Evolutionary conservation across 352 stramenopile genomes (phyloP).

Genomic region (Phytophthora litchii): DNA sequence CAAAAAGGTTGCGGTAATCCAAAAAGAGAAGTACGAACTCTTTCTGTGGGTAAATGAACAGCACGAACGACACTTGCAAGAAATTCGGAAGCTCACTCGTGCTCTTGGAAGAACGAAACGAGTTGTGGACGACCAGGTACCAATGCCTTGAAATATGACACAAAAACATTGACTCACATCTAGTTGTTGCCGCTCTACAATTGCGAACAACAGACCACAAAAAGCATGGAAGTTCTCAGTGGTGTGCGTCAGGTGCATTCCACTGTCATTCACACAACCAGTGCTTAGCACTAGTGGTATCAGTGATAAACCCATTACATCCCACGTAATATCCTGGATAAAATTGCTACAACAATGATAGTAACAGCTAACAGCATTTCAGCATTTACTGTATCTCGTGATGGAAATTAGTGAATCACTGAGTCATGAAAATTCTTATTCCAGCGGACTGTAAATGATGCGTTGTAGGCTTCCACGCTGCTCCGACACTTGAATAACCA

Average conservation of each 20-base stretch:
- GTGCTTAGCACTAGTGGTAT: conserved; percentile 11
- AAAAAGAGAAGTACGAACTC: conserved; percentile 78
- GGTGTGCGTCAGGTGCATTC: conserved; percentile 48
- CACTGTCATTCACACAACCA: conserved; percentile 32
- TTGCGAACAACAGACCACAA: conserved; percentile 32
- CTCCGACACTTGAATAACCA: conserved; percentile 89
- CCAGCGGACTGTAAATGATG: conserved; percentile 89
- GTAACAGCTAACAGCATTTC: neutral
- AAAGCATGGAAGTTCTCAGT: conserved; percentile 47
- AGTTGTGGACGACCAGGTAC: conserved; percentile 66
- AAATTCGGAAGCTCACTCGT: conserved; percentile 85
- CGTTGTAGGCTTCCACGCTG: conserved; percentile 72
- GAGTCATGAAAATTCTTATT: conserved; percentile 50
- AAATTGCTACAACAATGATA: neutral
- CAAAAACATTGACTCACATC: neutral
- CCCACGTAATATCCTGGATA: neutral
- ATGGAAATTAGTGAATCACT: neutral
- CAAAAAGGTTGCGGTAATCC: conserved; percentile 65
- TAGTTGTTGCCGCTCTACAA: neutral
- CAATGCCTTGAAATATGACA: neutral
- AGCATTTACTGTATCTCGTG: neutral
- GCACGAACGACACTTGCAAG: conserved; percentile 74
- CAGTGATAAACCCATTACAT: no score
- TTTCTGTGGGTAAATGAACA: conserved; percentile 75
- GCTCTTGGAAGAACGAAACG: conserved; percentile 64